Percentiles rank a stretch among this genome's conserved stretches.
phyloP scores from a whole-genome alignment of 2,329 filamentous ascomycete genomes.

The Pseudogymnoascus sp. region DNA sequence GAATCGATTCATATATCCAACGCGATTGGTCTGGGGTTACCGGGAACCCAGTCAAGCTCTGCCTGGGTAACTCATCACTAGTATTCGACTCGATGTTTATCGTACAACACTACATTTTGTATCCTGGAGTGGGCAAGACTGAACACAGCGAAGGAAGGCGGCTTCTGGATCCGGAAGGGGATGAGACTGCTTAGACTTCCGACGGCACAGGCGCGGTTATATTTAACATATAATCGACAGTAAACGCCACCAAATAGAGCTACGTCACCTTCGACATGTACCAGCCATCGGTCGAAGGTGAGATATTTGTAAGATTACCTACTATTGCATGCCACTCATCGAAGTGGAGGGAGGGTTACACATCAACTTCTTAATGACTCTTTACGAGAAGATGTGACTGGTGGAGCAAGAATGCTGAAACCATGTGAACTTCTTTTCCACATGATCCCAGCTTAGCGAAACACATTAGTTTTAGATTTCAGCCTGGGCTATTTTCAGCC shows the following conservation, averaged over 20 bases:
- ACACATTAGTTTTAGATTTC: not conserved
- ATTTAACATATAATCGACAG: slow-evolving; percentile 3
- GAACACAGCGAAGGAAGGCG: not conserved
- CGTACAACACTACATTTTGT: slow-evolving; percentile 79
- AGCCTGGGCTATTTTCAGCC: not conserved
- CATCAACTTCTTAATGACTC: not conserved
- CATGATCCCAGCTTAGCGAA: not conserved
- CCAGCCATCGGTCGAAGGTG: not conserved
- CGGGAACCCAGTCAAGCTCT: slow-evolving; percentile 87
- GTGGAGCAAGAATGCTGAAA: not conserved
- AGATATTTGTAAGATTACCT: slow-evolving; percentile 2
- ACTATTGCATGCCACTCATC: not conserved
- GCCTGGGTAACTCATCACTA: slow-evolving; percentile 76
- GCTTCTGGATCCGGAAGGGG: not conserved
- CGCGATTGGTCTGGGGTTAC: slow-evolving; percentile 84
- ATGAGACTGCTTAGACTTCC: not conserved
- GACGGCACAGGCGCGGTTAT: not conserved
- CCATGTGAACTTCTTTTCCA: not conserved
- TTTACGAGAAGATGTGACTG: not conserved
- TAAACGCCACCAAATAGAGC: not conserved
- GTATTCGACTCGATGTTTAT: slow-evolving; percentile 84
- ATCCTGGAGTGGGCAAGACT: slow-evolving; percentile 37
- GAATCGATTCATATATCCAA: slow-evolving; percentile 78
- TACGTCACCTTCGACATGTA: not conserved
- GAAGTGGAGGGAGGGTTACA: not conserved